These are phyloP conservation scores for Ailanthus altissimus DNA, from an alignment of 345 rosid species.

Conservation along the genomic window DNA sequence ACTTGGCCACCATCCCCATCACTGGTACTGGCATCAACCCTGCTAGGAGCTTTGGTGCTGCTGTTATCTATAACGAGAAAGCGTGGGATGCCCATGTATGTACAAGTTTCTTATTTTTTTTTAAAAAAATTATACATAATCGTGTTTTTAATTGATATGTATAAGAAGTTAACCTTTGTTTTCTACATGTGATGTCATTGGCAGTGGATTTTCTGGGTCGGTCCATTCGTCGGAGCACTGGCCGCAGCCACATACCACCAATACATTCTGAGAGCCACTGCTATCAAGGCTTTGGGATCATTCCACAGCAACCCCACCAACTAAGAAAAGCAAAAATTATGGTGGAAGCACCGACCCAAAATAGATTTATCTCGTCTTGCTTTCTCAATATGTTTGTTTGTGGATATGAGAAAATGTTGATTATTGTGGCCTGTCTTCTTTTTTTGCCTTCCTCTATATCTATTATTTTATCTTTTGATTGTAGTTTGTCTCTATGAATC, in stretches of 20 bases:
- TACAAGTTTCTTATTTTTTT: background rate
- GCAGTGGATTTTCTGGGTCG: slow-evolving; percentile 83
- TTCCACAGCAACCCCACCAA: slow-evolving; percentile 65
- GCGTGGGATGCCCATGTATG: slow-evolving; percentile 65
- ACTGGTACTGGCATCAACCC: slow-evolving; percentile 77
- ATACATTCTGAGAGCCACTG: slow-evolving; percentile 59
- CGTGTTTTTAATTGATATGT: background rate
- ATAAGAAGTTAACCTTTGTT: background rate
- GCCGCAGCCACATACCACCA: slow-evolving; percentile 72
- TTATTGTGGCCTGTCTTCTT: background rate
- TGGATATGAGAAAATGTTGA: slow-evolving; percentile 28
- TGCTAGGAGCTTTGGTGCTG: slow-evolving; percentile 68
- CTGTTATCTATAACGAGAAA: slow-evolving; percentile 52
- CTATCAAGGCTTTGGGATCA: slow-evolving; percentile 65
- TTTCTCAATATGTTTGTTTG: slow-evolving; percentile 20
- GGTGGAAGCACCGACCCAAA: background rate
- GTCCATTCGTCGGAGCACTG: slow-evolving; percentile 62
- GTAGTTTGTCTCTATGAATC: slow-evolving; percentile 30
- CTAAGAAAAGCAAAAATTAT: slow-evolving; percentile 19
- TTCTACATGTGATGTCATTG: background rate
- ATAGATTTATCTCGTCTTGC: slow-evolving; percentile 17
- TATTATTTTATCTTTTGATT: slow-evolving; percentile 16
- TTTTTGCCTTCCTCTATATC: background rate
- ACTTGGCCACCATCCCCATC: slow-evolving; percentile 70
- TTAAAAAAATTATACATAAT: background rate